phyloP scores from a whole-genome alignment of 192 early-diverging fungal genomes.

The Coemansia sp. region DNA sequence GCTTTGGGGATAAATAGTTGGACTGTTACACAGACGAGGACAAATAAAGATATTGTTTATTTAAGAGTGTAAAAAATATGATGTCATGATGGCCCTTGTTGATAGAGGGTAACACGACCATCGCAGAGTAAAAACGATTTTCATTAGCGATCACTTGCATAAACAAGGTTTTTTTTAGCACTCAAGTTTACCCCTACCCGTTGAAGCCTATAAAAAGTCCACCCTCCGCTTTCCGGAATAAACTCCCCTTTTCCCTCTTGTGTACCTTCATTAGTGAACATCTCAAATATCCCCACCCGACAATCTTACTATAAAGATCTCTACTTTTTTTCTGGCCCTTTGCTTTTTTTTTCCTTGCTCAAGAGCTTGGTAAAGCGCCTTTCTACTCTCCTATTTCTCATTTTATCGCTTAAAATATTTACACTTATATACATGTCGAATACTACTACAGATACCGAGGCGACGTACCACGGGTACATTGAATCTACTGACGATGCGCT shows the following conservation, averaged over 20 bases:
- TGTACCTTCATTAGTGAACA: background rate
- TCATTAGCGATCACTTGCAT: conserved; percentile 7
- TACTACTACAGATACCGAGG: background rate
- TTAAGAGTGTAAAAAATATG: background rate
- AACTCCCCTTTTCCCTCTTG: background rate
- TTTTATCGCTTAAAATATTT: background rate
- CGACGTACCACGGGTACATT: conserved; percentile 75
- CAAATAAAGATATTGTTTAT: conserved; percentile 1
- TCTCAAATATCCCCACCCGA: background rate
- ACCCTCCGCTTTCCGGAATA: background rate
- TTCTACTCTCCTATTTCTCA: background rate
- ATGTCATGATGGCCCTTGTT: background rate
- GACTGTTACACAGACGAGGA: background rate
- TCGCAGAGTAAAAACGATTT: background rate
- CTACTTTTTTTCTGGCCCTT: background rate
- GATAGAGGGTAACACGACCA: conserved; percentile 3
- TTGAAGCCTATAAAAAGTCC: background rate
- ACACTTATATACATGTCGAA: background rate
- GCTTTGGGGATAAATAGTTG: background rate
- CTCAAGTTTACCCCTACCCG: background rate
- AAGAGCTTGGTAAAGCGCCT: background rate
- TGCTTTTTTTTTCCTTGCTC: background rate
- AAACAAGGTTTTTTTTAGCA: background rate
- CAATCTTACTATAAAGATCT: background rate
- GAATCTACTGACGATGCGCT: conserved; percentile 86